A percentile compares a stretch with the other conserved stretches of the same genome.
Evolutionary conservation across 1,284 basidiomycete genomes (phyloP).

Genomic region (Irpex sp.): DNA sequence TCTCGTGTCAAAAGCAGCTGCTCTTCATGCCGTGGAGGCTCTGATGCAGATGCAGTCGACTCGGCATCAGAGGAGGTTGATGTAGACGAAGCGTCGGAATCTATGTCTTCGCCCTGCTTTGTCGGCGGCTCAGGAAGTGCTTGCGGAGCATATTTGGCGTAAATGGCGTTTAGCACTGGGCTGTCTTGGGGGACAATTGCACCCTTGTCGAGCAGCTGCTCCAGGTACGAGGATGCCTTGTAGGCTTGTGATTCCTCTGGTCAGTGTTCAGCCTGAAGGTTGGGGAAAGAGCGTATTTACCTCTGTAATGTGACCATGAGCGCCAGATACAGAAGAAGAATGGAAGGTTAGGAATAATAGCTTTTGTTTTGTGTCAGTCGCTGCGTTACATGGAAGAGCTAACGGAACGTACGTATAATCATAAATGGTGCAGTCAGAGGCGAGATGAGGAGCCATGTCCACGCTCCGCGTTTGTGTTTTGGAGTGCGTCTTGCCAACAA

Average conservation of each 20-base stretch:
- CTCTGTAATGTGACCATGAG: slow-evolving; percentile 77
- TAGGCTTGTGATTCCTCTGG: slow-evolving; percentile 43
- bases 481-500: slow-evolving; percentile 53
- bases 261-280: background rate
- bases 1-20: slow-evolving; percentile 44
- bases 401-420: slow-evolving; percentile 56
- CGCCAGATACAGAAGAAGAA: slow-evolving; percentile 83
- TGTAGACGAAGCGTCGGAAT: slow-evolving; percentile 14
- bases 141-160: slow-evolving; percentile 31
- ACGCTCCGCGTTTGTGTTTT: slow-evolving; percentile 59
- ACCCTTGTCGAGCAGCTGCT: slow-evolving; percentile 48
- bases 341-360: slow-evolving; percentile 75
- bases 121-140: background rate
- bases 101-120: slow-evolving; percentile 10
- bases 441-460: slow-evolving; percentile 53
- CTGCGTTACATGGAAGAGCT: background rate
- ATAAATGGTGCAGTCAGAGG: slow-evolving; percentile 71
- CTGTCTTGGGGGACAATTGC: slow-evolving; percentile 51
- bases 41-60: slow-evolving; percentile 6
- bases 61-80: slow-evolving; percentile 2
- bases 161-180: slow-evolving; percentile 51
- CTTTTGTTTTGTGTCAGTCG: slow-evolving; percentile 29
- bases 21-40: slow-evolving; percentile 10
- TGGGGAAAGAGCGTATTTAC: slow-evolving; percentile 28
- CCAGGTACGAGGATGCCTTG: slow-evolving; percentile 65